These are phyloP conservation scores for Brasilioporus rufonigricans DNA, from an alignment of 768 basidiomycete genomes.

Conservation along the genomic window DNA sequence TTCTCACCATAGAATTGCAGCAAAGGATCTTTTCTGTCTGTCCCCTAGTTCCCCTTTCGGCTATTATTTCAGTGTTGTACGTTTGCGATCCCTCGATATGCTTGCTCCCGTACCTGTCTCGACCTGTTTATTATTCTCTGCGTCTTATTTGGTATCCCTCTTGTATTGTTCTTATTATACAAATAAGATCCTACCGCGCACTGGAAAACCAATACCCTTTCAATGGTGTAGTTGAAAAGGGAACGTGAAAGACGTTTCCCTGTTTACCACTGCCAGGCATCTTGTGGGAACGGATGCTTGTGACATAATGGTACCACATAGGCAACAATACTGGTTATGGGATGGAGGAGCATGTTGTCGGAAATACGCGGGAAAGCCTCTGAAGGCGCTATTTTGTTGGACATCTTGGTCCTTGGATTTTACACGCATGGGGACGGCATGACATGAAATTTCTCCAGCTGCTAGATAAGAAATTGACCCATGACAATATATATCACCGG, in stretches of 20 bases:
- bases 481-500: neutral
- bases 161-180: conserved; percentile 28
- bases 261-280: neutral
- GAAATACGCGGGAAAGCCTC: neutral
- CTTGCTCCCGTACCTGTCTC: conserved; percentile 13
- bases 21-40: neutral
- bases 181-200: conserved; percentile 4
- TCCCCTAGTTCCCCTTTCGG: conserved; percentile 7
- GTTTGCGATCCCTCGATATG: conserved; percentile 30
- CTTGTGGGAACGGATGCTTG: neutral
- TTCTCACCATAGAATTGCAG: neutral
- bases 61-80: conserved; percentile 24
- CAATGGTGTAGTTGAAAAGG: neutral
- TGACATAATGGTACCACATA: neutral
- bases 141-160: conserved; percentile 27
- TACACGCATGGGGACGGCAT: neutral
- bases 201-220: neutral
- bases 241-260: neutral
- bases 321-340: neutral
- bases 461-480: neutral
- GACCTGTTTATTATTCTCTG: conserved; percentile 22
- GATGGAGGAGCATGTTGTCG: conserved; percentile 4
- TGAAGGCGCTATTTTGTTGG: neutral
- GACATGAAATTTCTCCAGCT: neutral
- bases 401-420: neutral